Evolutionary conservation across 2,329 filamentous ascomycete genomes (phyloP), one percentile per base, ranked within the genome.

Genomic region (Arachnomyces sp.): DNA sequence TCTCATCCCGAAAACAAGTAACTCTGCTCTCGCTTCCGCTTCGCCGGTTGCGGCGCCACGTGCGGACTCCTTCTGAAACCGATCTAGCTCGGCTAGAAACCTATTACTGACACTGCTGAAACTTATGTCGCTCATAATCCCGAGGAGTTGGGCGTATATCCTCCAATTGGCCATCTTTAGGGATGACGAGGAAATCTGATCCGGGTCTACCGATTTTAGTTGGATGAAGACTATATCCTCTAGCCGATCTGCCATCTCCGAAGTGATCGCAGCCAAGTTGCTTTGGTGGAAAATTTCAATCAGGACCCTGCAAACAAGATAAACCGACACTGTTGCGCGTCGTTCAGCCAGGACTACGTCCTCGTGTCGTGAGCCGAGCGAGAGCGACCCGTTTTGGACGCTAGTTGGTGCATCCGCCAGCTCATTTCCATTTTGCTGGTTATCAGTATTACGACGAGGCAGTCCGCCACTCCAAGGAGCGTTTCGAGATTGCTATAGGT

Each of bases 141-240:
- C 92, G 1, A 98, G 75, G 3, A 98, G 71, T 54, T 95, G 86
- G 14, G 87, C 83, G 59, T 95, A 95, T 2, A 98, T 80, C 44
- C 86, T 85, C 90, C 90, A 98, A 54, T 98, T 98, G 11, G 92
- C 86, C 63, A 92, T 80, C 49, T 88, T 87, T 16, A 96, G 70
- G 1, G 86, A 81, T 0, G 88, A 95, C 3, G 59, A 59, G 8
- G 63, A 56, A 7, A 82, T 72, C 54, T 89, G 80, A 6, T 95
- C 87, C 0, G 85, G 80, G 45, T 96, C 89, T 6, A 88, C 84
- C 34, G 83, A 84, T 56, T 89, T 93, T 7, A 98, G 73, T 60
- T 96, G 92, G n/a, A 83, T 83, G 60, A 96, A 98, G 40, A 98
- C 95, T 44, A 98, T 94, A 47, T 82, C 86, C 59, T 96, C 90